These are phyloP conservation scores for Ramalina intermedia DNA, from an alignment of 495 filamentous ascomycete species.

Conservation along the genomic window DNA sequence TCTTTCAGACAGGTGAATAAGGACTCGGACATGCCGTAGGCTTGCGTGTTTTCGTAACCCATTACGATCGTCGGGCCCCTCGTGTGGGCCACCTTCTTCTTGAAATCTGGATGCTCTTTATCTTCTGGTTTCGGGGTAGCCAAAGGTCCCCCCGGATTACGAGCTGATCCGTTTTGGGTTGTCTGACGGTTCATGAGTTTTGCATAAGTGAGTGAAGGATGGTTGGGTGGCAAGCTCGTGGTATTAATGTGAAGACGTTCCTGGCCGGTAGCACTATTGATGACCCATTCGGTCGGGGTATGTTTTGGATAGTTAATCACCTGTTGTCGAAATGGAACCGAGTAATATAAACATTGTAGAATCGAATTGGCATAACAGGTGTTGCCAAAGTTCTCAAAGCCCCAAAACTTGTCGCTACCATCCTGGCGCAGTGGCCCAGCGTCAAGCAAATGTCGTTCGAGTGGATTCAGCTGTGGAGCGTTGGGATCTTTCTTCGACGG, in stretches of 20 bases:
- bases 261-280: constrained; percentile 27
- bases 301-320: constrained; percentile 80
- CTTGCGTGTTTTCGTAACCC: constrained; percentile 59
- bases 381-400: constrained; percentile 96
- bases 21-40: constrained; percentile 88
- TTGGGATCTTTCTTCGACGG: constrained; percentile 60
- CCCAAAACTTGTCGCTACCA: constrained; percentile 97
- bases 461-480: constrained; percentile 51
- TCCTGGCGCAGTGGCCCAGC: constrained; percentile 65
- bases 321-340: constrained; percentile 84
- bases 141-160: constrained; percentile 34
- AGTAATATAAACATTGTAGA: constrained; percentile 91
- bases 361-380: constrained; percentile 96
- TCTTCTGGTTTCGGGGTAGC: constrained; percentile 53
- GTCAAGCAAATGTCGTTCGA: constrained; percentile 72
- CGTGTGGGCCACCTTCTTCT: constrained; percentile 86
- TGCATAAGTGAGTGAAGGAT: constrained; percentile 22
- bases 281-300: constrained; percentile 40
- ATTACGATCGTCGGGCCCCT: constrained; percentile 73
- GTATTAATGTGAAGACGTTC: constrained; percentile 34
- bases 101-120: constrained; percentile 80
- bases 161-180: constrained; percentile 21
- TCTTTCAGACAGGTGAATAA: constrained; percentile 90
- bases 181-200: constrained; percentile 29
- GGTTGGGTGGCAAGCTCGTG: constrained; percentile 27